phyloP scores from a whole-genome alignment of 2,329 filamentous ascomycete genomes.

The Gnomoniopsis smithogilvyi region DNA sequence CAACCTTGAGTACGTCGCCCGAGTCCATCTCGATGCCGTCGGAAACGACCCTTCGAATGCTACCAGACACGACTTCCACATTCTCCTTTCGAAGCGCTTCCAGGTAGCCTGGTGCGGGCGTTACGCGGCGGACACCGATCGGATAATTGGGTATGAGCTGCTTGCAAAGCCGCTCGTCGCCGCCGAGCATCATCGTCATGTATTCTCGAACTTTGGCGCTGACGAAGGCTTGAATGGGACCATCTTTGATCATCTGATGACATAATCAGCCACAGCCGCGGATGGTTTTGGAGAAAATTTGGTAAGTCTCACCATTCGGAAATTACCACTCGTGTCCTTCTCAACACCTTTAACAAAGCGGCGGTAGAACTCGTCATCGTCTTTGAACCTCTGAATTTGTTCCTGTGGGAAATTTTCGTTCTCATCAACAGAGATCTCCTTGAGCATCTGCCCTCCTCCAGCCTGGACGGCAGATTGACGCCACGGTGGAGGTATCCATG shows the following conservation, averaged over 20 bases:
- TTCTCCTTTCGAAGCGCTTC: slow-evolving; percentile 43
- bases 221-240: slow-evolving; percentile 39
- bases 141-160: slow-evolving; percentile 48
- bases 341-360: slow-evolving; percentile 46
- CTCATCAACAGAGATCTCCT: slow-evolving; percentile 37
- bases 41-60: slow-evolving; percentile 42
- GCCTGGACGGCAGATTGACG: slow-evolving; percentile 34
- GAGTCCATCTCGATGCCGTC: slow-evolving; percentile 46
- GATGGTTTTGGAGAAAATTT: background rate
- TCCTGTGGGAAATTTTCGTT: slow-evolving; percentile 38
- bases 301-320: slow-evolving; percentile 35
- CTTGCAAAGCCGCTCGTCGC: slow-evolving; percentile 47
- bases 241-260: slow-evolving; percentile 35
- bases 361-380: slow-evolving; percentile 42
- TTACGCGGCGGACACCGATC: slow-evolving; percentile 47
- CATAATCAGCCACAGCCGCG: background rate
- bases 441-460: slow-evolving; percentile 33
- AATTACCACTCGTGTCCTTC: slow-evolving; percentile 39
- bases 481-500: slow-evolving; percentile 37
- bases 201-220: slow-evolving; percentile 39
- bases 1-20: slow-evolving; percentile 48
- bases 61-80: slow-evolving; percentile 43
- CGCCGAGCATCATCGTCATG: slow-evolving; percentile 45
- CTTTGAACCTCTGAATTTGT: slow-evolving; percentile 46
- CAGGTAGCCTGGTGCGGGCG: slow-evolving; percentile 48